Evolutionary conservation across 495 filamentous ascomycete genomes (phyloP), one percentile per base, ranked within the genome.

Genomic region (Hyaloscypha finlandica): DNA sequence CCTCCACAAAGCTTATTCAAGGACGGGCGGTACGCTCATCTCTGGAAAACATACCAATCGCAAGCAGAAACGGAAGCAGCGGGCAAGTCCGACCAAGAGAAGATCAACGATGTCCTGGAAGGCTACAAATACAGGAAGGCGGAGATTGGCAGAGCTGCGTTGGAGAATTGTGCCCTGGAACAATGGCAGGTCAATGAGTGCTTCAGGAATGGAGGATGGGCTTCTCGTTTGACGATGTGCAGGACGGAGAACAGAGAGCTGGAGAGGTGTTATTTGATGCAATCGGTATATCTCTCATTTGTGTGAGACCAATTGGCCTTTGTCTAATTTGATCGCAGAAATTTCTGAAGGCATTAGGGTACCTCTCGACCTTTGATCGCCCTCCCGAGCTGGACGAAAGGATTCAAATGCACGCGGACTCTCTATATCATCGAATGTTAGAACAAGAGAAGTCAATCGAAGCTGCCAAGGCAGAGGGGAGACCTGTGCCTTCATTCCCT

Each of bases 381-480:
- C 80, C 86, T 42, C 70, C 80, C 6, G 89, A 89, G 54, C 83
- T 89, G 59, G 91, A 96, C 70, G 95, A 98, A 79, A 81, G 86
- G 63, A 96, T 99, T 67, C 95, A 99, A 79, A 91, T 99, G 90
- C 92, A 96, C 77, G 94, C 92, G 59, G 93, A 97, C 77, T 87
- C 84, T 62, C 81, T 97, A 37, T 97, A 93, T 75, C 92, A 95
- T 68, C 84, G 88, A 68, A 90, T 97, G 89, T 77, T 94, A 22
- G 82, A 84, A 58, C 92, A 93, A 73, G 92, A 97, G 78, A 77
- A 77, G 51, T 83, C 81, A 69, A 84, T 90, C 29, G 82, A 88
- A 63, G 81, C 86, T 70, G 91, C 91, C 25, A 88, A 86, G 77
- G 79, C 82, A 1, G 88, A 86, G 66, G 89, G 89, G 0, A 65